Evolutionary conservation across 192 early-diverging fungal genomes (phyloP).

Genomic region (Coemansia sp.): DNA sequence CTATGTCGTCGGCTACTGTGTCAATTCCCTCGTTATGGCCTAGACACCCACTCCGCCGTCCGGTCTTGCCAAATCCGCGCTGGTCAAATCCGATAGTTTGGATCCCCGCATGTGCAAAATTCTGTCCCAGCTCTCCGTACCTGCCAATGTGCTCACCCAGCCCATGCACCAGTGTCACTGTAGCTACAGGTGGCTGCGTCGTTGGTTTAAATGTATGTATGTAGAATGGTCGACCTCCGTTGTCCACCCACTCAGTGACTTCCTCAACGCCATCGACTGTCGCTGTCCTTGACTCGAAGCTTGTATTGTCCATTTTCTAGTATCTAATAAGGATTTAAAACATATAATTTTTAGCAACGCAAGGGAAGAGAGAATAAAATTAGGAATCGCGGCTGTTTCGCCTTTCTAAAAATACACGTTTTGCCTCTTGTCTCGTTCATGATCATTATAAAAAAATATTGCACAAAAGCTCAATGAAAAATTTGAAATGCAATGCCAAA

Average conservation of each 20-base stretch:
- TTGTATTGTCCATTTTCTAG: neutral
- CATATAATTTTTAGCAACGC: too few relatives aligned
- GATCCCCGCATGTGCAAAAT: constrained; percentile 57
- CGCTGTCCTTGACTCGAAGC: constrained; percentile 5
- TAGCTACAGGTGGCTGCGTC: constrained; percentile 44
- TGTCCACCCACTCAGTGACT: constrained; percentile 30
- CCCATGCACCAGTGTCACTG: constrained; percentile 59
- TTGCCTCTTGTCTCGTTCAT: too few relatives aligned
- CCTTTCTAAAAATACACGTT: too few relatives aligned
- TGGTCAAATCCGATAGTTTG: constrained; percentile 59
- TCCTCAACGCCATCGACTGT: constrained; percentile 33
- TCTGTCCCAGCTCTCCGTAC: constrained; percentile 54
- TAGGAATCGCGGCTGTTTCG: too few relatives aligned
- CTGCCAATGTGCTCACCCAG: constrained; percentile 64
- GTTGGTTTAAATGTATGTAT: constrained; percentile 29
- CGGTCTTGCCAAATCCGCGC: constrained; percentile 63
- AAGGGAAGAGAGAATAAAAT: too few relatives aligned
- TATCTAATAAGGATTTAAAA: too few relatives aligned
- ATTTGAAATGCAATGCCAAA: too few relatives aligned
- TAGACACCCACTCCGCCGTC: constrained; percentile 37
- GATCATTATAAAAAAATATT: too few relatives aligned
- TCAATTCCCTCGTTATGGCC: constrained; percentile 52
- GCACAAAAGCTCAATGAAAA: too few relatives aligned
- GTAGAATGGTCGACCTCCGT: constrained; percentile 28
- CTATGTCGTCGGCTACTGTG: constrained; percentile 46